Evolutionary conservation across 176 grass and related monocot genomes (phyloP).

Genomic region (Eragrostis nindensis): DNA sequence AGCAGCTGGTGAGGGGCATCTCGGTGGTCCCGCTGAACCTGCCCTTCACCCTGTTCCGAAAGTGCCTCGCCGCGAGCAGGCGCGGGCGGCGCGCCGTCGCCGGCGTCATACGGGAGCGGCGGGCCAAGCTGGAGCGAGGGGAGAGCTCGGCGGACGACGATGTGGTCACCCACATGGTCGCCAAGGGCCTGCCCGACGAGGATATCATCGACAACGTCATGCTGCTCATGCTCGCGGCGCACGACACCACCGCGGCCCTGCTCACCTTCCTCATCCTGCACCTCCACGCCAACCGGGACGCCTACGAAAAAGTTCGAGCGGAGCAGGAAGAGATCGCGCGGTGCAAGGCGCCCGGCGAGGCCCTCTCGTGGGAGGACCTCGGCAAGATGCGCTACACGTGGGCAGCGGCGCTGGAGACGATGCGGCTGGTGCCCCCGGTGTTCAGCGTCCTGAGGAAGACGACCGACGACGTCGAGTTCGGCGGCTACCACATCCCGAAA

Average conservation of each 20-base stretch:
- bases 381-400: background rate
- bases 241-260: slow-evolving; percentile 45
- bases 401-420: background rate
- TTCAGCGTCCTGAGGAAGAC: background rate
- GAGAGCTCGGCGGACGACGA: background rate
- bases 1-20: slow-evolving; percentile 41
- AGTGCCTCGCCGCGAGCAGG: slow-evolving; percentile 42
- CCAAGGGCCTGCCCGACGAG: slow-evolving; percentile 11
- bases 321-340: background rate
- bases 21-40: slow-evolving; percentile 41
- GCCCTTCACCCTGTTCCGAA: slow-evolving; percentile 42
- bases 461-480: background rate
- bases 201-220: slow-evolving; percentile 49
- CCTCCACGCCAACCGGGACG: slow-evolving; percentile 2
- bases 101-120: background rate
- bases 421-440: background rate
- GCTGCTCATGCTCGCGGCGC: slow-evolving; percentile 38
- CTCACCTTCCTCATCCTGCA: slow-evolving; percentile 52
- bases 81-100: slow-evolving; percentile 32
- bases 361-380: background rate
- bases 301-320: background rate
- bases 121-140: slow-evolving; percentile 8
- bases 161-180: background rate
- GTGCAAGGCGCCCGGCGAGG: background rate
- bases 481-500: background rate